These are phyloP conservation scores for Diutina ranongensis DNA, from an alignment of 1,139 yeast species.

Conservation along the genomic window DNA sequence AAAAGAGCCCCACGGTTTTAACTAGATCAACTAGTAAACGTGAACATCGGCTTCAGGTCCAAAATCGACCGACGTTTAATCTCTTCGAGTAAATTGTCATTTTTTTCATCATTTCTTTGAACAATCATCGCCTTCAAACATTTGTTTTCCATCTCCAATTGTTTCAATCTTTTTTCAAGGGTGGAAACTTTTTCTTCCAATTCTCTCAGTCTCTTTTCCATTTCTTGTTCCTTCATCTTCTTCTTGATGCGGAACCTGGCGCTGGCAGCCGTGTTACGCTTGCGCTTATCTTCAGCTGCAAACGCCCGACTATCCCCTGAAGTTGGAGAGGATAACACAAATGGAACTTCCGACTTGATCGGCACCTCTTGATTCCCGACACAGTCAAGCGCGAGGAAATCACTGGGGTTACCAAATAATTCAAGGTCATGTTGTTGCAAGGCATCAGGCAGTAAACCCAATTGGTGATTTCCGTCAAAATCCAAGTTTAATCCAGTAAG, in stretches of 20 bases:
- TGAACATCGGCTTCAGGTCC: conserved; percentile 5
- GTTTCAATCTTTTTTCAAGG: conserved; percentile 34
- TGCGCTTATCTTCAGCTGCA: conserved; percentile 29
- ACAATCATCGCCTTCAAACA: conserved; percentile 42
- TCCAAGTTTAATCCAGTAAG: conserved; percentile 20
- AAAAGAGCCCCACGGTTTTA: neutral
- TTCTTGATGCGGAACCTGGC: conserved; percentile 53
- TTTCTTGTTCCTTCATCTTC: conserved; percentile 46
- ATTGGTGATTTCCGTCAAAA: conserved; percentile 11
- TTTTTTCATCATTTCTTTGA: conserved; percentile 34
- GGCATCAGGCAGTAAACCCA: conserved; percentile 10
- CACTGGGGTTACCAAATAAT: conserved; percentile 22
- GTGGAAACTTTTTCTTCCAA: conserved; percentile 27
- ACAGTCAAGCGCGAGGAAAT: conserved; percentile 9
- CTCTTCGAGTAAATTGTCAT: conserved; percentile 26
- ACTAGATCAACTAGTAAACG: neutral
- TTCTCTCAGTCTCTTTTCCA: conserved; percentile 37
- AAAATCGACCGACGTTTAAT: conserved; percentile 27
- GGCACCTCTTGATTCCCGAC: conserved; percentile 5
- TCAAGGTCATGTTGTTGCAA: conserved; percentile 19
- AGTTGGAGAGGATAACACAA: conserved; percentile 9
- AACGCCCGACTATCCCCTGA: neutral
- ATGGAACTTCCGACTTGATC: conserved; percentile 10
- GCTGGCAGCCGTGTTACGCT: conserved; percentile 52
- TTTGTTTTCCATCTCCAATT: conserved; percentile 71